A percentile compares a stretch with the other conserved stretches of the same genome.
Evolutionary conservation across 2,329 filamentous ascomycete species (phyloP).

Genomic region (Microdochium bolleyi): DNA sequence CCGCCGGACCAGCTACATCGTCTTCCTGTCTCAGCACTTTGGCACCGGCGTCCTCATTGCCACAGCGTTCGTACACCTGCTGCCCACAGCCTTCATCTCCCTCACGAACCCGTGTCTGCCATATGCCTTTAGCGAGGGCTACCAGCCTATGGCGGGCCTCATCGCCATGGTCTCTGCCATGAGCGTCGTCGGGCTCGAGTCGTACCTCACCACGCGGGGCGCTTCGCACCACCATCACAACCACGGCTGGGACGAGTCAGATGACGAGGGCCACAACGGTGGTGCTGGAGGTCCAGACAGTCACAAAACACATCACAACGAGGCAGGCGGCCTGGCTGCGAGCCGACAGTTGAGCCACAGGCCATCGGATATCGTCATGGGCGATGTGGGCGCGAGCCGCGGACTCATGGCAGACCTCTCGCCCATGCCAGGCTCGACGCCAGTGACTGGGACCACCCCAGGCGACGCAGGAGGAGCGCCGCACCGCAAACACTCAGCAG

Average conservation of each 20-base stretch:
- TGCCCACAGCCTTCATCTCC: constrained; percentile 60
- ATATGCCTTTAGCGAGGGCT: constrained; percentile 70
- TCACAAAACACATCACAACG: constrained; percentile 11
- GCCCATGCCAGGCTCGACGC: constrained; percentile 47
- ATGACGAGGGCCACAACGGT: constrained; percentile 21
- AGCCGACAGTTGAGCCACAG: constrained; percentile 30
- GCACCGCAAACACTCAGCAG: background rate
- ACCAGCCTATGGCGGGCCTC: constrained; percentile 71
- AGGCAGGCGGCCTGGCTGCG: constrained; percentile 24
- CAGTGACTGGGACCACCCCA: constrained; percentile 11
- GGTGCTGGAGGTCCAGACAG: constrained; percentile 11
- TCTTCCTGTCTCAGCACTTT: constrained; percentile 65
- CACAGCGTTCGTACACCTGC: constrained; percentile 74
- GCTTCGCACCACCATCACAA: constrained; percentile 51
- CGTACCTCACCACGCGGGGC: constrained; percentile 71
- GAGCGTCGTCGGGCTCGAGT: constrained; percentile 77
- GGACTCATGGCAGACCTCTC: constrained; percentile 52
- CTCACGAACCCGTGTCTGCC: constrained; percentile 67
- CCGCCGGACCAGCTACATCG: constrained; percentile 48
- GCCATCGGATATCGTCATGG: constrained; percentile 40
- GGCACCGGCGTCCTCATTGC: constrained; percentile 81
- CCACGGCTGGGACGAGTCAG: constrained; percentile 34
- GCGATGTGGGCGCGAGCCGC: constrained; percentile 42
- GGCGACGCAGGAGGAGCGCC: background rate
- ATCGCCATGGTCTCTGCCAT: constrained; percentile 79